A percentile compares a stretch with the other conserved stretches of the same genome.
These are phyloP conservation scores for Cordyceps pruinosa DNA, from an alignment of 2,329 filamentous ascomycete genomes.

Conservation along the genomic window DNA sequence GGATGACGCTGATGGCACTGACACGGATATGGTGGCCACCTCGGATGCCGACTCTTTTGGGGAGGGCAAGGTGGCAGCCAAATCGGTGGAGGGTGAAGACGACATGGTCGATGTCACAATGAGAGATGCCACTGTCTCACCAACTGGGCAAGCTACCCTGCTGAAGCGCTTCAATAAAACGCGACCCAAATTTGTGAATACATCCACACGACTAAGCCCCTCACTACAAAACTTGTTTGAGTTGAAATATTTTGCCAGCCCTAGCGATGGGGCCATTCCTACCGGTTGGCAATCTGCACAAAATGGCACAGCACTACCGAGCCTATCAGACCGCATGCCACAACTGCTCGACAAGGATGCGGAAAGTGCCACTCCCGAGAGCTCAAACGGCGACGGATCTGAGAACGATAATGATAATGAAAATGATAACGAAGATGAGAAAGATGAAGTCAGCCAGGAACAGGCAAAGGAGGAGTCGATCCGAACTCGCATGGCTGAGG, in stretches of 20 bases:
- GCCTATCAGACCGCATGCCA: slow-evolving; percentile 40
- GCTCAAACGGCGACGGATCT: slow-evolving; percentile 38
- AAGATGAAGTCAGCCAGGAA: slow-evolving; percentile 48
- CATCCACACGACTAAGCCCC: slow-evolving; percentile 51
- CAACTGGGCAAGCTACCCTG: slow-evolving; percentile 21
- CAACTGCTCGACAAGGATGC: slow-evolving; percentile 36
- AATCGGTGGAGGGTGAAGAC: slow-evolving; percentile 81
- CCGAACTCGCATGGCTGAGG: slow-evolving; percentile 51
- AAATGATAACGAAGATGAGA: slow-evolving; percentile 38
- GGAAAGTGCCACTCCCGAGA: slow-evolving; percentile 39
- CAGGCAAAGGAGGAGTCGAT: slow-evolving; percentile 28
- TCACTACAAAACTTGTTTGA: slow-evolving; percentile 68
- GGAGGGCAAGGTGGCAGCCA: slow-evolving; percentile 64
- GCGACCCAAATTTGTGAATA: slow-evolving; percentile 48
- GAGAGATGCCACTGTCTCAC: slow-evolving; percentile 45
- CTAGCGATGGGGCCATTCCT: slow-evolving; percentile 52
- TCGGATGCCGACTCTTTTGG: slow-evolving; percentile 60
- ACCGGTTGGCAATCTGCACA: slow-evolving; percentile 62
- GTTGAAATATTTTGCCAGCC: slow-evolving; percentile 57
- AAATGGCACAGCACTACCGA: slow-evolving; percentile 51
- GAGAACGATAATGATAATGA: slow-evolving; percentile 40
- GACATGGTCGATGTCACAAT: slow-evolving; percentile 87
- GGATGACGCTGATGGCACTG: slow-evolving; percentile 49
- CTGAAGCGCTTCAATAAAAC: slow-evolving; percentile 42
- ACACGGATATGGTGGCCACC: slow-evolving; percentile 59